Conservation (phyloP, 1,284 basidiomycete species). For the Kwoniella shivajii region DNA sequence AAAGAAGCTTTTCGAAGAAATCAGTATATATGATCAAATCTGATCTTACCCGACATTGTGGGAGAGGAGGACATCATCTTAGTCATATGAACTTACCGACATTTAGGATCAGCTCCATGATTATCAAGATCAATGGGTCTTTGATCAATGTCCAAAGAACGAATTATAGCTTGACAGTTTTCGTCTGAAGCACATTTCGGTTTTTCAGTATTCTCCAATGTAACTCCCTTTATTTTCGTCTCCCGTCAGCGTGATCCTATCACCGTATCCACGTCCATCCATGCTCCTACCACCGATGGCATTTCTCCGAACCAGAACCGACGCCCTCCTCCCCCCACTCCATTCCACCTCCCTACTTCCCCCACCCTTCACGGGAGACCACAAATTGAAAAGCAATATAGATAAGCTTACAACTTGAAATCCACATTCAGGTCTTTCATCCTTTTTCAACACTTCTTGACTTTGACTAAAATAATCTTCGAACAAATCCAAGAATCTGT, state of each 20-base stretch:
- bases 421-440: conserved; percentile 74
- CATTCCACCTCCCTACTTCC: too few species aligned
- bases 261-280: too few species aligned
- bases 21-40: background rate
- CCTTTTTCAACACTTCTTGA: conserved; percentile 63
- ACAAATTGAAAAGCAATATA: conserved; percentile 55
- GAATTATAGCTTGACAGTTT: conserved; percentile 50
- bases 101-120: conserved; percentile 85
- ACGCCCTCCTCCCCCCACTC: too few species aligned
- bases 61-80: background rate
- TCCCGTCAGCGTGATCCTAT: too few species aligned
- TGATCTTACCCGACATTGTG: background rate
- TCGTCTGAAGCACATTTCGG: conserved; percentile 70
- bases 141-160: conserved; percentile 67
- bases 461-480: conserved; percentile 84
- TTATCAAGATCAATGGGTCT: conserved; percentile 70
- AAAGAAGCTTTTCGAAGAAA: conserved; percentile 63
- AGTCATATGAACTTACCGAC: conserved; percentile 56
- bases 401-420: conserved; percentile 54
- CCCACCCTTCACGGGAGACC: too few species aligned
- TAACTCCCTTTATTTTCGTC: too few species aligned
- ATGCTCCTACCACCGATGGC: too few species aligned
- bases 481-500: conserved; percentile 74
- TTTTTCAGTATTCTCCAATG: conserved; percentile 89
- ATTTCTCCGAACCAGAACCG: too few species aligned